Evolutionary conservation across 2,329 filamentous ascomycete genomes (phyloP).

Genomic region (Pseudogymnoascus sp.): DNA sequence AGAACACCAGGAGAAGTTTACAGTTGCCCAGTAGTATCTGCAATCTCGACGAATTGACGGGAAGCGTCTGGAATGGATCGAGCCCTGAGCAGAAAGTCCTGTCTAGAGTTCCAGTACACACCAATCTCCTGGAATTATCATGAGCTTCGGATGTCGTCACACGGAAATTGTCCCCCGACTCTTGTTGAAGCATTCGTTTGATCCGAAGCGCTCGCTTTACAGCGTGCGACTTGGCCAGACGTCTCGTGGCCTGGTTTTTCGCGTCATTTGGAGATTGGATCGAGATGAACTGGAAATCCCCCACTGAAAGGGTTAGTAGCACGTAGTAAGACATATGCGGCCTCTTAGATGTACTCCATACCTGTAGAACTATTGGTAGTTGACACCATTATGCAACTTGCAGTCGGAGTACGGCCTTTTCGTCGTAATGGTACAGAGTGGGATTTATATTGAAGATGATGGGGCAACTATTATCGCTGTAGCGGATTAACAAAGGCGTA

Average conservation of each 20-base stretch:
- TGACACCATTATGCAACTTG: neutral
- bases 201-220: conserved; percentile 23
- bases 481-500: neutral
- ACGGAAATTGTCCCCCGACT: conserved; percentile 23
- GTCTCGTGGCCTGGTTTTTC: conserved; percentile 18
- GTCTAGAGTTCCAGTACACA: neutral
- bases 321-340: neutral
- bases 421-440: neutral
- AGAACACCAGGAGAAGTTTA: conserved; percentile 14
- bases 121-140: neutral
- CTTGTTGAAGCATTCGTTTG: conserved; percentile 25
- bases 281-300: conserved; percentile 18
- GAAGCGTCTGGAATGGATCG: conserved; percentile 21
- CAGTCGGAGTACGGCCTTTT: neutral
- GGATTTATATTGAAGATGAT: neutral
- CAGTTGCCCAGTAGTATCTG: conserved; percentile 16
- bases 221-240: conserved; percentile 27
- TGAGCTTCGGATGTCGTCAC: conserved; percentile 12
- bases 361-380: neutral
- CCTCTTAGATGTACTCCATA: neutral
- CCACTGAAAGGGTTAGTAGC: conserved; percentile 7
- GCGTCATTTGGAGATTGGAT: conserved; percentile 17
- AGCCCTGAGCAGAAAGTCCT: neutral
- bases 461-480: neutral
- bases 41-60: conserved; percentile 19